These are phyloP conservation scores for Tricladium varicosporioides DNA, from an alignment of 2,329 filamentous ascomycete genomes.

Conservation along the genomic window DNA sequence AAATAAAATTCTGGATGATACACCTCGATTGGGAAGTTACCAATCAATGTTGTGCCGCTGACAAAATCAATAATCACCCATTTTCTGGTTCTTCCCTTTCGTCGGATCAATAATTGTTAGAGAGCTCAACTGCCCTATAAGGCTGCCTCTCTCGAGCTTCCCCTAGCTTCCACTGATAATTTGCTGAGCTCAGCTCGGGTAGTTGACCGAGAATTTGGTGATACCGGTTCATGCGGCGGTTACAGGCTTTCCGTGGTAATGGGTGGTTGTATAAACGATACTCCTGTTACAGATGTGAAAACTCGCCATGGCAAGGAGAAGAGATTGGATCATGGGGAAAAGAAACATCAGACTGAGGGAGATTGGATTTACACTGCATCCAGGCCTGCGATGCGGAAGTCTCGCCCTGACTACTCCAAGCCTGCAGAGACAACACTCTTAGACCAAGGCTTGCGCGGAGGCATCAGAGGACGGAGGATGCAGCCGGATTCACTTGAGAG, in stretches of 20 bases:
- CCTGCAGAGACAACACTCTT: too few relatives aligned
- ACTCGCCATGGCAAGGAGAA: background rate
- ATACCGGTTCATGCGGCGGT: background rate
- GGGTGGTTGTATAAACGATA: background rate
- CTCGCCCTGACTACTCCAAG: background rate
- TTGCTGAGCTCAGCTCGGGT: background rate
- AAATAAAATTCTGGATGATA: background rate
- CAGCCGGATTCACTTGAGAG: too few relatives aligned
- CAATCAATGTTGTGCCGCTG: background rate
- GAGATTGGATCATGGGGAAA: conserved; percentile 4
- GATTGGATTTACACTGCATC: conserved; percentile 9
- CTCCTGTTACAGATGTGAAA: conserved; percentile 9
- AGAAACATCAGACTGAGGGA: conserved; percentile 15
- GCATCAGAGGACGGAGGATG: too few relatives aligned
- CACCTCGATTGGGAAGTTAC: background rate
- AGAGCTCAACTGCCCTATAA: background rate
- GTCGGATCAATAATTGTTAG: background rate
- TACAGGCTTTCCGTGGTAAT: background rate
- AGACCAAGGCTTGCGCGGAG: too few relatives aligned
- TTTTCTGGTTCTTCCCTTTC: background rate
- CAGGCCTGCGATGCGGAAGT: background rate
- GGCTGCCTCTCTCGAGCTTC: too few relatives aligned
- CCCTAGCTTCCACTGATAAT: too few relatives aligned
- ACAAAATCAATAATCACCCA: background rate
- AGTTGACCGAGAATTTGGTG: background rate